Conservation (phyloP, 805 yeast genomes). For the Barnettozyma pratensis region DNA sequence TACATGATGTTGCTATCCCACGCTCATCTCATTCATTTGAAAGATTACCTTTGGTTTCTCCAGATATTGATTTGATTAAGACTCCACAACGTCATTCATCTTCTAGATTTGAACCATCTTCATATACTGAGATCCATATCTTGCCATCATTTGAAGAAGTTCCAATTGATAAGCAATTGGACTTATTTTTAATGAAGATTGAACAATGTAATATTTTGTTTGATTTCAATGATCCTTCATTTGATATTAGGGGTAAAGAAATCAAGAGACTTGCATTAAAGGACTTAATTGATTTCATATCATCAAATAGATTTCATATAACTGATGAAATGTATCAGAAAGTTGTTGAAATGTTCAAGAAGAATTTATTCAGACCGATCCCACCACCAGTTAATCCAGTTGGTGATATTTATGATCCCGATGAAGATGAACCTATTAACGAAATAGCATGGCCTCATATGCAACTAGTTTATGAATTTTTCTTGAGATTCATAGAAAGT, state of each 20-base stretch:
- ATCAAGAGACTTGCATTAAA: slow-evolving; percentile 81
- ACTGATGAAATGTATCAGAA: slow-evolving; percentile 88
- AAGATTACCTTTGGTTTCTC: slow-evolving; percentile 54
- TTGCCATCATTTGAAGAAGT: slow-evolving; percentile 89
- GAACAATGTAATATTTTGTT: slow-evolving; percentile 94
- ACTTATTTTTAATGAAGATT: slow-evolving; percentile 77
- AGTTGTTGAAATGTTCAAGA: slow-evolving; percentile 85
- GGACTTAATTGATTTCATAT: slow-evolving; percentile 84
- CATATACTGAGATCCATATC: slow-evolving; percentile 59
- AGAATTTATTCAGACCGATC: slow-evolving; percentile 87
- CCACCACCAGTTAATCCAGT: slow-evolving; percentile 98
- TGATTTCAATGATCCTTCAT: slow-evolving; percentile 90
- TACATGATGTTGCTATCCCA: slow-evolving; percentile 26
- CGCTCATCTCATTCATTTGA: slow-evolving; percentile 49
- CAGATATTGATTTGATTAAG: slow-evolving; percentile 75
- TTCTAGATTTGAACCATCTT: slow-evolving; percentile 81
- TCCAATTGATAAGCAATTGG: slow-evolving; percentile 71
- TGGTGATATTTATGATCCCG: slow-evolving; percentile 96
- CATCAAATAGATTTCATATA: slow-evolving; percentile 74
- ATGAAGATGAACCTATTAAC: slow-evolving; percentile 96
- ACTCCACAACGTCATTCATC: slow-evolving; percentile 90
- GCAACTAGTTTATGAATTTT: slow-evolving; percentile 94
- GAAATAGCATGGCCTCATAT: slow-evolving; percentile 99
- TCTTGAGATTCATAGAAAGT: slow-evolving; percentile 85
- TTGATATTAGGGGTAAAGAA: slow-evolving; percentile 89